phyloP scores from a whole-genome alignment of 345 rosid species.

The Luvunga scandens region DNA sequence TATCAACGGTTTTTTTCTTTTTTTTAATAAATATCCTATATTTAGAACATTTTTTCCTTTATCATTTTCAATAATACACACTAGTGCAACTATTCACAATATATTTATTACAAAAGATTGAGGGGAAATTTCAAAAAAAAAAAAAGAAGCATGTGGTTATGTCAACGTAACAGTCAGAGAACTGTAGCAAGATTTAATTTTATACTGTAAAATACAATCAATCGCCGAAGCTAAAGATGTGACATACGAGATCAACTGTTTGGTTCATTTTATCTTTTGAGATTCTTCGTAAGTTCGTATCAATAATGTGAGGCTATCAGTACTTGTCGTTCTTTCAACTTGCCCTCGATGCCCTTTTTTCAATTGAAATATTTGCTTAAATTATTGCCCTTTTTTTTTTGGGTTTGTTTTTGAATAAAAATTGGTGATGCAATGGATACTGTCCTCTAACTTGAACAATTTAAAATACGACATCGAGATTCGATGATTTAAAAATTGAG shows the following conservation, averaged over 20 bases:
- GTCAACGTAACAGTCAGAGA: not conserved
- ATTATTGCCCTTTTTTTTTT: not conserved
- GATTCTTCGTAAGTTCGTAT: not conserved
- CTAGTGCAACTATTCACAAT: not conserved
- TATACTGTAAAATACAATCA: not conserved
- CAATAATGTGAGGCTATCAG: not conserved
- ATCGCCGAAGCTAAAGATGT: not conserved
- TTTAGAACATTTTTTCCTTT: too few relatives aligned
- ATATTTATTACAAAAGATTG: not conserved
- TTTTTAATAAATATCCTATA: too few relatives aligned
- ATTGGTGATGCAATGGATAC: not conserved
- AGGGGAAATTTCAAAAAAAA: not conserved
- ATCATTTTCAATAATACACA: too few relatives aligned
- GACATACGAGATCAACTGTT: not conserved
- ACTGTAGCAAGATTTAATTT: not conserved
- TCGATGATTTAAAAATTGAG: too few relatives aligned
- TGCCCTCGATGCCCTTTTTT: not conserved
- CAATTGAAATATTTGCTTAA: not conserved
- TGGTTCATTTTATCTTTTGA: slow-evolving; percentile 1
- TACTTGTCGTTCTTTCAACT: not conserved
- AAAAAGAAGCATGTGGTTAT: not conserved
- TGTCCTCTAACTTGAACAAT: not conserved
- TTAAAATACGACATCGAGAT: not conserved
- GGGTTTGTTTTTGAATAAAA: too few relatives aligned
- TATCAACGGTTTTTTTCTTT: too few relatives aligned